Evolutionary conservation across 2,329 filamentous ascomycete genomes (phyloP).

Genomic region (Corinectria fuckeliana): DNA sequence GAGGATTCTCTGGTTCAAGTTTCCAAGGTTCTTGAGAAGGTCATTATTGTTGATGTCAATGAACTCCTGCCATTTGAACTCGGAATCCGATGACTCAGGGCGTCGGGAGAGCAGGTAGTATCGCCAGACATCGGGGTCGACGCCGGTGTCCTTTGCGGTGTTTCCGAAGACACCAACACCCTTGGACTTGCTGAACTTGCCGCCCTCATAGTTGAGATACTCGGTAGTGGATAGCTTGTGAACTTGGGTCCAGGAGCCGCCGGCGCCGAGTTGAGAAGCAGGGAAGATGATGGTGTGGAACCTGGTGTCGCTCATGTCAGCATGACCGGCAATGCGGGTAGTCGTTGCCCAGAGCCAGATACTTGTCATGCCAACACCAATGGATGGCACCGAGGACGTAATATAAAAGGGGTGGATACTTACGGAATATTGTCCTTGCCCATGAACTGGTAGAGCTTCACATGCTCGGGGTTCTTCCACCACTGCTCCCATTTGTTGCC

Average conservation of each 20-base stretch:
- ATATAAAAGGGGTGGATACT: slow-evolving; percentile 55
- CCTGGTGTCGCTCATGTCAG: slow-evolving; percentile 13
- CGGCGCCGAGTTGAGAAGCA: slow-evolving; percentile 81
- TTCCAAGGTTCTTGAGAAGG: slow-evolving; percentile 77
- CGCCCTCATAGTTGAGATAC: slow-evolving; percentile 83
- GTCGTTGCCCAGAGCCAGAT: not conserved
- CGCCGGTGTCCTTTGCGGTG: slow-evolving; percentile 84
- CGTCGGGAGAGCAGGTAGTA: slow-evolving; percentile 88
- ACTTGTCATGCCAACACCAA: not conserved
- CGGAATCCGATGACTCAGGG: slow-evolving; percentile 84
- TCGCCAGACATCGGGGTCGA: slow-evolving; percentile 88
- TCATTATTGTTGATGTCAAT: slow-evolving; percentile 88
- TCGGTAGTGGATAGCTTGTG: slow-evolving; percentile 90
- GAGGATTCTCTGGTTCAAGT: slow-evolving; percentile 76
- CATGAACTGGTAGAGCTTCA: slow-evolving; percentile 93
- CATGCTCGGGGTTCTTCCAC: slow-evolving; percentile 91
- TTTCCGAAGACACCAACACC: slow-evolving; percentile 92
- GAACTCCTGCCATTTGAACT: slow-evolving; percentile 89
- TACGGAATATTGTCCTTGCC: slow-evolving; percentile 73
- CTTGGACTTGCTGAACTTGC: slow-evolving; percentile 92
- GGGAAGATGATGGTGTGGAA: slow-evolving; percentile 90
- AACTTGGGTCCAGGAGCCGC: slow-evolving; percentile 87
- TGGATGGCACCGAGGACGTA: not conserved
- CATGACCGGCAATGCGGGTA: not conserved
- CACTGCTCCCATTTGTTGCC: slow-evolving; percentile 84